phyloP scores from a whole-genome alignment of 2,329 filamentous ascomycete species.

The Penicillium sp. region DNA sequence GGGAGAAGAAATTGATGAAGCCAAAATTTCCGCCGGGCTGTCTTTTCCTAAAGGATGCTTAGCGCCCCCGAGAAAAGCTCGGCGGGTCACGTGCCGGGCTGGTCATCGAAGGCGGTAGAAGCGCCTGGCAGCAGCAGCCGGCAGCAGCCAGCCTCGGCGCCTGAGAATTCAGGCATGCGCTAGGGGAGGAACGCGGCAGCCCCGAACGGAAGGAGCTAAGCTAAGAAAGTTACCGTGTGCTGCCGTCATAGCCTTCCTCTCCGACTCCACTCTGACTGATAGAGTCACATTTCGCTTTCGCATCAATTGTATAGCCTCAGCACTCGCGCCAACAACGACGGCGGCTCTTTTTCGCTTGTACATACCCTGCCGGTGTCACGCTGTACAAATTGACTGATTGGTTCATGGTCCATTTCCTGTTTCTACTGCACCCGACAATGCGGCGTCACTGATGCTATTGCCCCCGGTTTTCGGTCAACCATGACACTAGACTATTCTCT shows the following conservation, averaged over 20 bases:
- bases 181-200: neutral
- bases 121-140: constrained; percentile 17
- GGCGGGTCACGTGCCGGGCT: constrained; percentile 6
- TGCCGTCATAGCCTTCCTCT: constrained; percentile 8
- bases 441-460: constrained; percentile 24
- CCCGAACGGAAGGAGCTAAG: neutral
- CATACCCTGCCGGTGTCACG: neutral
- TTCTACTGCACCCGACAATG: constrained; percentile 25
- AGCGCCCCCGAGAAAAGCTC: constrained; percentile 11
- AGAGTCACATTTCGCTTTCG: neutral
- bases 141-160: neutral
- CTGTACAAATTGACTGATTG: neutral
- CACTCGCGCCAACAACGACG: neutral
- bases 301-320: neutral
- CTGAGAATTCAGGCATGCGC: neutral
- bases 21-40: constrained; percentile 16
- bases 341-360: neutral
- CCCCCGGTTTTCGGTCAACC: constrained; percentile 24
- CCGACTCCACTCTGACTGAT: constrained; percentile 5
- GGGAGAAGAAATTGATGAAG: constrained; percentile 17
- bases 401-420: neutral
- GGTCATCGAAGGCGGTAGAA: constrained; percentile 34
- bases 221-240: constrained; percentile 3
- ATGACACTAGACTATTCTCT: constrained; percentile 42
- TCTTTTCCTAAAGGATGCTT: constrained; percentile 10